These are phyloP conservation scores for Triticum aestivum DNA, from an alignment of 176 grass and related monocot genomes.

Conservation along the genomic window IWGSC_CS_RefSeq_v2.1 NC_057808.1:438585017-438585516, in stretches of 20 bases:
- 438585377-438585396: constrained; percentile 19
- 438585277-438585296: constrained; percentile 30
- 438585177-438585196: background rate
- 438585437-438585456: constrained; percentile 41
- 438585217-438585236: constrained; percentile 29
- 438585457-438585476: constrained; percentile 35
- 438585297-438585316: constrained; percentile 14
- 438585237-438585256: constrained; percentile 28
- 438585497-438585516: constrained; percentile 65
- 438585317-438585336: constrained; percentile 25
- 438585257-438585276: constrained; percentile 26
- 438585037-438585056: constrained; percentile 41
- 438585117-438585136: constrained; percentile 67
- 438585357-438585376: constrained; percentile 19
- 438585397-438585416: constrained; percentile 35
- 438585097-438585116: constrained; percentile 52
- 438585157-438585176: constrained; percentile 16
- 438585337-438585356: constrained; percentile 25
- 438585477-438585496: constrained; percentile 63
- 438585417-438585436: background rate
- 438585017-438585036: constrained; percentile 10
- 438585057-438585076: constrained; percentile 36
- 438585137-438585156: constrained; percentile 47
- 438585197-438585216: background rate
- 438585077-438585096: constrained; percentile 72